Percentiles rank a stretch among this genome's conserved stretches.
phyloP scores from a whole-genome alignment of 2,329 filamentous ascomycete genomes.

The Pestalotiopsis sp. region DNA sequence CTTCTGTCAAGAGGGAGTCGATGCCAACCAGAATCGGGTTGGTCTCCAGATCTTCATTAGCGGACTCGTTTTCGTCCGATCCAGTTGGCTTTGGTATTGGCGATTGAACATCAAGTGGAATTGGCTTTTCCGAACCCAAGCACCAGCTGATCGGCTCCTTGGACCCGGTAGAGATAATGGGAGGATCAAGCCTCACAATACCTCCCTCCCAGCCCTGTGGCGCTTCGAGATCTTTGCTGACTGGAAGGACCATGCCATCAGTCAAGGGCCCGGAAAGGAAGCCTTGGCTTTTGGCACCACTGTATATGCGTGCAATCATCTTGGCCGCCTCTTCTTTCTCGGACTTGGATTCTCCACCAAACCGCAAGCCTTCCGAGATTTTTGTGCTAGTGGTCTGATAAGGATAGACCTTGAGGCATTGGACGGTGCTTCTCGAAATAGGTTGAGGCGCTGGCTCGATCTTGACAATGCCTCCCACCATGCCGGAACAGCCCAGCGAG shows the following conservation, averaged over 20 bases:
- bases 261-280: conserved; percentile 84
- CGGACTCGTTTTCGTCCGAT: conserved; percentile 44
- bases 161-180: conserved; percentile 34
- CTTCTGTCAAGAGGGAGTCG: conserved; percentile 71
- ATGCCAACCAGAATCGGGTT: conserved; percentile 79
- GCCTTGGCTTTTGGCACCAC: conserved; percentile 55
- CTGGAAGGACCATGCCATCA: conserved; percentile 78
- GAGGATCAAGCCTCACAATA: conserved; percentile 75
- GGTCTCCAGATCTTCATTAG: conserved; percentile 59
- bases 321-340: conserved; percentile 78
- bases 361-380: conserved; percentile 70
- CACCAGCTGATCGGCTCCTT: conserved; percentile 69
- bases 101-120: conserved; percentile 75
- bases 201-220: conserved; percentile 79
- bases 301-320: conserved; percentile 73
- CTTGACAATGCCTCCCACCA: conserved; percentile 86
- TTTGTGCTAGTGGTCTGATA: conserved; percentile 65
- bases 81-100: conserved; percentile 69
- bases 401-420: conserved; percentile 76
- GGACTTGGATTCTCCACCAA: conserved; percentile 84
- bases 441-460: conserved; percentile 80
- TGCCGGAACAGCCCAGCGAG: conserved; percentile 68
- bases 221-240: conserved; percentile 54
- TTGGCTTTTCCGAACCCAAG: conserved; percentile 73
- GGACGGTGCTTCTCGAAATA: conserved; percentile 66